These are phyloP conservation scores for Tylopilus sp. DNA, from an alignment of 1,284 basidiomycete species.

Conservation along the genomic window DNA sequence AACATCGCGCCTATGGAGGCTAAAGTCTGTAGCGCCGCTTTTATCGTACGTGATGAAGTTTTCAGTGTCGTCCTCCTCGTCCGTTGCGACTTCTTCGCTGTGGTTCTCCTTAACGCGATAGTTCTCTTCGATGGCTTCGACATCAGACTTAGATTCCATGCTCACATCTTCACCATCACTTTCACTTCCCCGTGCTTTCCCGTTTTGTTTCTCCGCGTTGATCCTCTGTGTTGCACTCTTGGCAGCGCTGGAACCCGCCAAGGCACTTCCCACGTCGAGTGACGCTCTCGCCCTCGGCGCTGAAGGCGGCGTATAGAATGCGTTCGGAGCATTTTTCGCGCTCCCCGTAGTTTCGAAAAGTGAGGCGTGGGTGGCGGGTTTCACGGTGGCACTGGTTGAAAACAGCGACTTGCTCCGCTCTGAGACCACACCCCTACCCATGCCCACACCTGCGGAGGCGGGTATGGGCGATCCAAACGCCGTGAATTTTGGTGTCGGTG, in stretches of 20 bases:
- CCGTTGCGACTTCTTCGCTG: slow-evolving; percentile 5
- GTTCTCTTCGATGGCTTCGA: slow-evolving; percentile 17
- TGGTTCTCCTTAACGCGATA: slow-evolving; percentile 5
- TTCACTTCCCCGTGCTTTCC: slow-evolving; percentile 5
- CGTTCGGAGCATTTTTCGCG: slow-evolving; percentile 51
- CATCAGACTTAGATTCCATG: slow-evolving; percentile 26
- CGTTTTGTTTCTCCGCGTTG: slow-evolving; percentile 6
- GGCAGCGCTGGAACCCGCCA: not conserved
- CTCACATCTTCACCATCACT: slow-evolving; percentile 20
- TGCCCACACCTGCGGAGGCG: not conserved
- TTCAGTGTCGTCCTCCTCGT: slow-evolving; percentile 7
- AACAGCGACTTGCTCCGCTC: slow-evolving; percentile 20
- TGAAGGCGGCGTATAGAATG: slow-evolving; percentile 54
- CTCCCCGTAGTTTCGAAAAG: slow-evolving; percentile 43
- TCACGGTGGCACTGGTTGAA: slow-evolving; percentile 11
- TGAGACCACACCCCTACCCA: slow-evolving; percentile 6
- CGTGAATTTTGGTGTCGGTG: slow-evolving; percentile 22
- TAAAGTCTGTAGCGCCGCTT: slow-evolving; percentile 19
- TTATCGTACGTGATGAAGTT: slow-evolving; percentile 26
- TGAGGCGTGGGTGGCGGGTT: slow-evolving; percentile 33
- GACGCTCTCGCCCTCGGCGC: not conserved
- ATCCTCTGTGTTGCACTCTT: not conserved
- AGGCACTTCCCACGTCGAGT: slow-evolving; percentile 3
- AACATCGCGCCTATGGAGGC: slow-evolving; percentile 8
- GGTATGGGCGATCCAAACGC: slow-evolving; percentile 26